phyloP scores from a whole-genome alignment of 768 basidiomycete genomes.

The Candolleomyces aberdarensis region DNA sequence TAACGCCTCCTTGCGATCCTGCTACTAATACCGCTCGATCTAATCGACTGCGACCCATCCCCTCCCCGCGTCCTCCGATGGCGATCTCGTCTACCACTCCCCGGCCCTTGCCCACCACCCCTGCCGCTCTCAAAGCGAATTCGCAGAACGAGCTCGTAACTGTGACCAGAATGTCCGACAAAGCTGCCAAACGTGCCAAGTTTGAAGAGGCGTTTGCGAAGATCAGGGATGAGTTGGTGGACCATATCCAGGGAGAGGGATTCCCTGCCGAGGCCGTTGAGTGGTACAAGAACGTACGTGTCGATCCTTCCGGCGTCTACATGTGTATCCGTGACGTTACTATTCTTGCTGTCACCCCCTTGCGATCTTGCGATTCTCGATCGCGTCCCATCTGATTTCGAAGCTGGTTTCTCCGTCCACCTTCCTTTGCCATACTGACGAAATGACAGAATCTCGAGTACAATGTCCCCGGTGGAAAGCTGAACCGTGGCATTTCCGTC shows the following conservation, averaged over 20 bases:
- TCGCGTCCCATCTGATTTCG: too few species aligned
- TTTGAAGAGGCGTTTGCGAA: constrained; percentile 73
- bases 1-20: too few species aligned
- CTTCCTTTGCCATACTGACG: not conserved
- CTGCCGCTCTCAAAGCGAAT: not conserved
- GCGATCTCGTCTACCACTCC: not conserved
- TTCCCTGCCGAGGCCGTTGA: constrained; percentile 84
- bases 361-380: too few species aligned
- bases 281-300: constrained; percentile 78
- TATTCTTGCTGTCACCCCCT: not conserved
- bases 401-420: not conserved
- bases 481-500: constrained; percentile 95
- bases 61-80: too few species aligned
- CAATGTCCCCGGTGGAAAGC: constrained; percentile 95
- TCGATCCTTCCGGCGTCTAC: not conserved
- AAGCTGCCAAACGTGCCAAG: constrained; percentile 47
- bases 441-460: constrained; percentile 72
- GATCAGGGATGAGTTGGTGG: constrained; percentile 77
- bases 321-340: not conserved
- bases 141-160: not conserved
- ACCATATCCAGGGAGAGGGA: constrained; percentile 58
- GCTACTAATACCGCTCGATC: too few species aligned
- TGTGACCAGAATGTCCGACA: constrained; percentile 16
- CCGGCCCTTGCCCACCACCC: not conserved
- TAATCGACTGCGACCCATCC: too few species aligned